Conservation (phyloP, 1,284 basidiomycete genomes). For the Irpex rosettiformis region DNA sequence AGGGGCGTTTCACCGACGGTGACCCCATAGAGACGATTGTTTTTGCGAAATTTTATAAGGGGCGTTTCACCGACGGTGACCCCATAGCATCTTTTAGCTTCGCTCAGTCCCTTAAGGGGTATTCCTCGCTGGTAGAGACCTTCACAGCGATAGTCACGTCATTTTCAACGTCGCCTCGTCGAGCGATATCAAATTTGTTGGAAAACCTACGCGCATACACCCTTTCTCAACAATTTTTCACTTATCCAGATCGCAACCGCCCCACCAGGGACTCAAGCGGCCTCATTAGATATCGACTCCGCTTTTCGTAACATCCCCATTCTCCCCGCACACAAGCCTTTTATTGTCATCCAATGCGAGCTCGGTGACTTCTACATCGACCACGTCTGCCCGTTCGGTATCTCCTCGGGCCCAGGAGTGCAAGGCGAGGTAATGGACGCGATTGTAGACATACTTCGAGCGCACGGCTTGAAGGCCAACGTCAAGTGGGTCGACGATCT, state of each 20-base stretch:
- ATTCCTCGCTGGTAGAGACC: no score
- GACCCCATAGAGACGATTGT: no score
- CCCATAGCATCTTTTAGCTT: no score
- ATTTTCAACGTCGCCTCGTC: not conserved
- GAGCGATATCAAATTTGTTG: not conserved
- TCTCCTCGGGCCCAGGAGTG: no score
- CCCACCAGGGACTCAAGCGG: not conserved
- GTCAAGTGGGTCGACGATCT: not conserved
- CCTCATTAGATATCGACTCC: not conserved
- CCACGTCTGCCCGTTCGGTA: no score
- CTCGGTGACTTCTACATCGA: not conserved
- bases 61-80: no score
- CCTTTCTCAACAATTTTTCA: not conserved
- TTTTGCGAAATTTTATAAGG: no score
- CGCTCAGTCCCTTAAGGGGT: no score
- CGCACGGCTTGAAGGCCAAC: not conserved
- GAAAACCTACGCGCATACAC: not conserved
- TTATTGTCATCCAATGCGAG: not conserved
- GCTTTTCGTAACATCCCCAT: constrained; percentile 9
- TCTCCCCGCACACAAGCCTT: constrained; percentile 5
- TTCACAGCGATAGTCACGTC: no score
- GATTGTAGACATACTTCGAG: not conserved
- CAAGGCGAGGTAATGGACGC: no score
- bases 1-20: no score
- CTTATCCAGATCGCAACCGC: not conserved